Percentiles rank a stretch among this genome's conserved stretches.
Evolutionary conservation across 352 stramenopile genomes (phyloP).

Genomic region (Phytophthora fragariae): DNA sequence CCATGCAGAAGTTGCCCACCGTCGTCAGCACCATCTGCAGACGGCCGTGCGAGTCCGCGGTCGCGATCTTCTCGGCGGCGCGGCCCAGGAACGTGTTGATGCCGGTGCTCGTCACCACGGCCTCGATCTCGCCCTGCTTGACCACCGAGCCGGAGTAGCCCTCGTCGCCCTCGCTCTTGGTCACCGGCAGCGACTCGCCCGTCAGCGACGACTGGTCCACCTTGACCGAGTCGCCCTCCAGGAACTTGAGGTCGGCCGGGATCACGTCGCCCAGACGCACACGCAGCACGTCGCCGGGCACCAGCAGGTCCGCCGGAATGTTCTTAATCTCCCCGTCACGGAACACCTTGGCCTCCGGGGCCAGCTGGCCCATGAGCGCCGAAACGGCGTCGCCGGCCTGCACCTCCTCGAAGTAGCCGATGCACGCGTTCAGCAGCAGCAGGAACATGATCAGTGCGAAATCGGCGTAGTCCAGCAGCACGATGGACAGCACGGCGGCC

Average conservation of each 20-base stretch:
- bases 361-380: constrained; percentile 82
- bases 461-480: constrained; percentile 76
- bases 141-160: constrained; percentile 83
- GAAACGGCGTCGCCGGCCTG: constrained; percentile 87
- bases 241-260: constrained; percentile 89
- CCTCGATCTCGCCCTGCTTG: constrained; percentile 90
- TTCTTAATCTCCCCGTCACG: constrained; percentile 78
- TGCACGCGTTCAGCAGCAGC: constrained; percentile 70
- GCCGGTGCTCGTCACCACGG: constrained; percentile 89
- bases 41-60: constrained; percentile 72
- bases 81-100: constrained; percentile 91
- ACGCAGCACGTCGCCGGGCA: constrained; percentile 72
- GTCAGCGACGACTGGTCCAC: constrained; percentile 93
- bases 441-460: constrained; percentile 71
- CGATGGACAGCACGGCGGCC: constrained; percentile 68
- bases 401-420: constrained; percentile 78
- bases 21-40: constrained; percentile 92
- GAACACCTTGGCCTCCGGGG: constrained; percentile 78
- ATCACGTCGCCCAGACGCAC: constrained; percentile 89
- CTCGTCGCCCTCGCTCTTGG: constrained; percentile 72
- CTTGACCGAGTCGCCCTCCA: constrained; percentile 78
- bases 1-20: constrained; percentile 91
- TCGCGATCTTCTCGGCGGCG: constrained; percentile 77
- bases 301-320: constrained; percentile 60
- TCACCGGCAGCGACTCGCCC: constrained; percentile 92